Percentiles rank a stretch among this genome's conserved stretches.
phyloP scores from a whole-genome alignment of 257 asterid genomes.

The Solanum clarkiae region DNA sequence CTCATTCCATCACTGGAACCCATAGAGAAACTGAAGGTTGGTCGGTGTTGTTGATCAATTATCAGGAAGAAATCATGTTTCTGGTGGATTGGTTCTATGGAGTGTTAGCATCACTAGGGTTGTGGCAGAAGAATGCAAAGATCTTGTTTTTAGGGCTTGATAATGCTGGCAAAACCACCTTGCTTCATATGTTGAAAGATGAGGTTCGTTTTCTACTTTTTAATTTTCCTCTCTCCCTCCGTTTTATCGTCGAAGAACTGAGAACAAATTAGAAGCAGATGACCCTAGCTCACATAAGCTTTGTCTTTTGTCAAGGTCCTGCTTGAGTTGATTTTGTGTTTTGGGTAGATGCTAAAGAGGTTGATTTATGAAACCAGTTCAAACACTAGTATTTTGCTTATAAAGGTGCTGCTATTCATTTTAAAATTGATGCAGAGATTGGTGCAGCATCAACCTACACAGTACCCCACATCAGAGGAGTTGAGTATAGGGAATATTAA shows the following conservation, averaged over 20 bases:
- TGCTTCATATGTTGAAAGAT: conserved; percentile 40
- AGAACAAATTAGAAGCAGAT: neutral
- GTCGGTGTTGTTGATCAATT: neutral
- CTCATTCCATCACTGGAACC: neutral
- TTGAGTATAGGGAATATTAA: conserved; percentile 33
- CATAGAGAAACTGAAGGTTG: neutral
- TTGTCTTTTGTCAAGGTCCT: neutral
- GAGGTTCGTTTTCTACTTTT: conserved; percentile 10
- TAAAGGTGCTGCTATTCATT: neutral
- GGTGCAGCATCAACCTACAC: conserved; percentile 46
- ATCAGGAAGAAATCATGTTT: conserved; percentile 15
- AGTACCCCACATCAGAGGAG: conserved; percentile 45
- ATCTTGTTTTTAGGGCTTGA: conserved; percentile 42
- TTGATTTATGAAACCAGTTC: neutral
- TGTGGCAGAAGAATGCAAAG: conserved; percentile 38
- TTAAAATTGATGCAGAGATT: conserved; percentile 22
- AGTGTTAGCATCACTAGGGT: conserved; percentile 22
- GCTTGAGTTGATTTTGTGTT: neutral
- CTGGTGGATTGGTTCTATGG: conserved; percentile 39
- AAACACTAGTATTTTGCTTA: neutral
- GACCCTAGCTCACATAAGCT: neutral
- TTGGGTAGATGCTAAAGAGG: neutral
- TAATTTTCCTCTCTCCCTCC: neutral
- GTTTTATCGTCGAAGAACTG: neutral
- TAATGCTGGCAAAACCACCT: conserved; percentile 45